Conservation (phyloP, 2,329 filamentous ascomycete species). For the Elsinoe fawcettii region DNA sequence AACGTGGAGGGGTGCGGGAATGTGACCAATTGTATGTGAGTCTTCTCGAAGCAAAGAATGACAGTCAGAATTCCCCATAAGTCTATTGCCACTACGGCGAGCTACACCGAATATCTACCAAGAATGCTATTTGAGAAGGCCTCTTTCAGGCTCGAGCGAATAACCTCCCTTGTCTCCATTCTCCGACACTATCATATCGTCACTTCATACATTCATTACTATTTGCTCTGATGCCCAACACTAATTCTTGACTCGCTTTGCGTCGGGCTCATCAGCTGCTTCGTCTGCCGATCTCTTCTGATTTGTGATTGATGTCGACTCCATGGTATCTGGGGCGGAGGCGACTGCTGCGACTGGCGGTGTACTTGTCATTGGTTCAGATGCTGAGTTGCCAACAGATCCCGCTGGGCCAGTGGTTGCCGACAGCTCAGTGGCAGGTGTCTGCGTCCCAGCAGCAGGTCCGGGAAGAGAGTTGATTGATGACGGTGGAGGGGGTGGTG, state of each 20-base stretch:
- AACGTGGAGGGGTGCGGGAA: too few species aligned
- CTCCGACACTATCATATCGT: background rate
- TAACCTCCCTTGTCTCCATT: background rate
- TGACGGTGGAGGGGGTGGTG: too few species aligned
- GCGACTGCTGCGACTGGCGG: too few species aligned
- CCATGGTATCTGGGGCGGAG: background rate
- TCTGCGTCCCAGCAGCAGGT: too few species aligned
- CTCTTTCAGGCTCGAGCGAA: background rate
- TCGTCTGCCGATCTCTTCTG: conserved; percentile 16
- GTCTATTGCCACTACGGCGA: background rate
- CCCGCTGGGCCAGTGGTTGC: background rate
- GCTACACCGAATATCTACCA: background rate
- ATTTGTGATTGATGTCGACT: background rate
- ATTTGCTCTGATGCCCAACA: background rate
- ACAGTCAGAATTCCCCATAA: background rate
- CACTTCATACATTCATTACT: conserved; percentile 6
- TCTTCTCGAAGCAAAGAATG: too few species aligned
- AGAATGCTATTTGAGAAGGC: background rate
- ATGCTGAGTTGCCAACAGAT: background rate
- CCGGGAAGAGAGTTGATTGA: too few species aligned
- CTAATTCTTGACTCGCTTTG: conserved; percentile 17
- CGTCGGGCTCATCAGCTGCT: conserved; percentile 15
- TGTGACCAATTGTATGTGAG: too few species aligned
- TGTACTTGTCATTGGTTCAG: too few species aligned
- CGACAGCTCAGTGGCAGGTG: background rate